These are phyloP conservation scores for Kalmusia sp. DNA, from an alignment of 2,329 filamentous ascomycete genomes.

Conservation along the genomic window DNA sequence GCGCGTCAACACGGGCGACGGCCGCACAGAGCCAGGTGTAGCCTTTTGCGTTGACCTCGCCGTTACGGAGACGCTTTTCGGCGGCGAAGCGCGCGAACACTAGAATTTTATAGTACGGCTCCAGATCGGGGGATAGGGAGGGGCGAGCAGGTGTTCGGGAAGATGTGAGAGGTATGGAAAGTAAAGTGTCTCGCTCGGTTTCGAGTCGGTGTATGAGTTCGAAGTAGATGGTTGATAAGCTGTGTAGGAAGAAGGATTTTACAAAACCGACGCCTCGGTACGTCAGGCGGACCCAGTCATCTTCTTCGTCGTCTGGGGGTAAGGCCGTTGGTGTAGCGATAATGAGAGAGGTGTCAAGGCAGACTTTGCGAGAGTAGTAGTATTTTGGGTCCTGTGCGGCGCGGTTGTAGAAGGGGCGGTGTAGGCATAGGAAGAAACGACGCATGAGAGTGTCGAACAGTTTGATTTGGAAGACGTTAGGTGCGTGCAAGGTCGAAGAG, in stretches of 20 bases:
- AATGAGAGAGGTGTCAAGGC: constrained; percentile 48
- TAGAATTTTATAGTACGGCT: constrained; percentile 19
- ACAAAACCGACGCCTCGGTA: constrained; percentile 31
- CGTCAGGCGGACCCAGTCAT: constrained; percentile 31
- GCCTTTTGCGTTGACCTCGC: constrained; percentile 37
- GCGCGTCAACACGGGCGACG: constrained; percentile 32
- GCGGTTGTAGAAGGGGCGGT: constrained; percentile 56
- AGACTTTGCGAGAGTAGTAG: constrained; percentile 58
- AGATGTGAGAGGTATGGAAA: constrained; percentile 15
- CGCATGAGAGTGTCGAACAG: constrained; percentile 60
- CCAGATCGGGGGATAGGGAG: constrained; percentile 17
- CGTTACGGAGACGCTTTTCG: constrained; percentile 24
- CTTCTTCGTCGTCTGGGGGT: constrained; percentile 14
- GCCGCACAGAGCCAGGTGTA: constrained; percentile 25
- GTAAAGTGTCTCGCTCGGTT: constrained; percentile 7
- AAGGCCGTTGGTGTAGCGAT: constrained; percentile 26
- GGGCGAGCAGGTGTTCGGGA: background rate
- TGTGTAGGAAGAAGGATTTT: constrained; percentile 32
- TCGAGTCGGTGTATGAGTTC: constrained; percentile 32
- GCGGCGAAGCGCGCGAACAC: constrained; percentile 14
- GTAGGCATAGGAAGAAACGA: constrained; percentile 63
- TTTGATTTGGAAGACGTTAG: constrained; percentile 53
- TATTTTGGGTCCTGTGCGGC: constrained; percentile 55
- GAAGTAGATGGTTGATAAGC: constrained; percentile 29
- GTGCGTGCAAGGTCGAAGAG: background rate